Percentiles rank a stretch among this genome's conserved stretches.
These are phyloP conservation scores for Selaginella moellendorffii DNA, from an alignment of 75 land plant genomes.

Conservation along the genomic window DNA sequence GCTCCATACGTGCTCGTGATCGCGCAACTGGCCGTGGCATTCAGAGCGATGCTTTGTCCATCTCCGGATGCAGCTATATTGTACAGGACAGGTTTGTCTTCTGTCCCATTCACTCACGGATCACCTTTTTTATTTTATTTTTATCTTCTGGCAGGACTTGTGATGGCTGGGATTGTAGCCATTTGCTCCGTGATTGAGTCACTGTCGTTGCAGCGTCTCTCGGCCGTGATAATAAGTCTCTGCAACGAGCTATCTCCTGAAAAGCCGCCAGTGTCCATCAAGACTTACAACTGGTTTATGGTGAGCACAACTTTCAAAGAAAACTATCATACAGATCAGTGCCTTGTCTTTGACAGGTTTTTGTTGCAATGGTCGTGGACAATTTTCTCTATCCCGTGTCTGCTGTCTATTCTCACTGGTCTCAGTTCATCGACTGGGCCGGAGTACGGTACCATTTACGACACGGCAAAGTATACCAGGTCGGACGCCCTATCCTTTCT, in stretches of 20 bases:
- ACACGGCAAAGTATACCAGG: constrained; percentile 79
- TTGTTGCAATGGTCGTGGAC: constrained; percentile 81
- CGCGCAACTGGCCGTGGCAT: constrained; percentile 50
- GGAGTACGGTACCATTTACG: constrained; percentile 79
- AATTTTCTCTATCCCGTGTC: constrained; percentile 86
- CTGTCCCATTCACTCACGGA: background rate
- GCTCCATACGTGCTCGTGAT: constrained; percentile 56
- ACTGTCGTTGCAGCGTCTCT: constrained; percentile 70
- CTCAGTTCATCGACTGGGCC: constrained; percentile 93
- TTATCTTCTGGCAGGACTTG: constrained; percentile 36
- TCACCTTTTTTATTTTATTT: background rate
- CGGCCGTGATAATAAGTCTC: constrained; percentile 64
- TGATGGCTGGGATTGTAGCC: constrained; percentile 35
- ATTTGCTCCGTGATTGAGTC: constrained; percentile 58
- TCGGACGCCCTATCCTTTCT: constrained; percentile 10
- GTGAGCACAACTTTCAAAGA: constrained; percentile 30
- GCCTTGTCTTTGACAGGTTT: constrained; percentile 39
- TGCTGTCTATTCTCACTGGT: constrained; percentile 70
- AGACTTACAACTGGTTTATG: constrained; percentile 72
- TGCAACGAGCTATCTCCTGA: constrained; percentile 94
- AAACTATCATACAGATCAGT: background rate
- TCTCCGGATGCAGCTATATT: constrained; percentile 17
- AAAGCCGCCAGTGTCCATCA: constrained; percentile 59
- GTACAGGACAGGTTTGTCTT: constrained; percentile 16
- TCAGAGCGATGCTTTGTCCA: constrained; percentile 25